Conservation (phyloP, 1,284 basidiomycete genomes). For the Cryptococcus amylolentus region DNA sequence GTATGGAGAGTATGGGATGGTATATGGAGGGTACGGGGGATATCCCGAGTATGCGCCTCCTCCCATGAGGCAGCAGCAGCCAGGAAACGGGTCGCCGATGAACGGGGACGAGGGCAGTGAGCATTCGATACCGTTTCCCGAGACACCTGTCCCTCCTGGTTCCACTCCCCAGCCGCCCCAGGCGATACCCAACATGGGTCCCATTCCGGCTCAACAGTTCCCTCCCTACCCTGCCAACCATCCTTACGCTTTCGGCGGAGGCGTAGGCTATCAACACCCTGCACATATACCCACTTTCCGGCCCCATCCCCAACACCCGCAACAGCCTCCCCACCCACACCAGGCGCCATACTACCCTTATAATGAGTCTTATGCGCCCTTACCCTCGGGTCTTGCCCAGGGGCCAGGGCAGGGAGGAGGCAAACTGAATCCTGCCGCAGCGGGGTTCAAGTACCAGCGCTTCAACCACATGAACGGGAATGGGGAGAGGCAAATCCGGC, state of each 20-base stretch:
- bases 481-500: too few species aligned
- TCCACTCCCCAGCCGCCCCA: not conserved
- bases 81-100: not conserved
- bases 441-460: constrained; percentile 34
- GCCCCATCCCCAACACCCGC: constrained; percentile 4
- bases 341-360: not conserved
- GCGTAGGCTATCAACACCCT: constrained; percentile 31
- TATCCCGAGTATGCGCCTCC: not conserved
- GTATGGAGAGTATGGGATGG: constrained; percentile 6
- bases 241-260: constrained; percentile 43
- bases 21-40: not conserved
- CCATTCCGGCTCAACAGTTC: not conserved
- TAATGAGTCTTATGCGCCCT: too few species aligned
- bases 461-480: not conserved
- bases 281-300: not conserved
- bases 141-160: not conserved
- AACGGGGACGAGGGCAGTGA: not conserved
- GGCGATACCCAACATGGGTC: not conserved
- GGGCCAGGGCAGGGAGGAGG: constrained; percentile 14
- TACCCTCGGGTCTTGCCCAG: too few species aligned
- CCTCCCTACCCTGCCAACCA: constrained; percentile 36
- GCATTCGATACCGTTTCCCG: constrained; percentile 2
- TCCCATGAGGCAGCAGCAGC: not conserved
- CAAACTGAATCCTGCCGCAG: constrained; percentile 40
- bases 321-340: constrained; percentile 4